Evolutionary conservation across 1,284 basidiomycete genomes (phyloP).

Genomic region (Microbotryum violaceum): DNA sequence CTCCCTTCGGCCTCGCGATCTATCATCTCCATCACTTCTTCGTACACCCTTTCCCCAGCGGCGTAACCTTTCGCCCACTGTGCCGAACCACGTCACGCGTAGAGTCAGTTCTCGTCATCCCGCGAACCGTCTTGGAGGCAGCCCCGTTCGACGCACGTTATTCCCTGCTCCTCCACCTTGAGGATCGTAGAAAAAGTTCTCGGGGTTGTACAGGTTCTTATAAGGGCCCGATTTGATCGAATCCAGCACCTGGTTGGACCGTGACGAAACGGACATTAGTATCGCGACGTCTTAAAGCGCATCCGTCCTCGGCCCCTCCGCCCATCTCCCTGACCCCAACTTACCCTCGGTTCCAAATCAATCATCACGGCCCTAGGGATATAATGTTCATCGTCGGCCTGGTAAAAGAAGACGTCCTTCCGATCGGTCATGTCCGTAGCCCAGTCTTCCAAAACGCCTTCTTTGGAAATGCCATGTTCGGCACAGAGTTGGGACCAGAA

Average conservation of each 20-base stretch:
- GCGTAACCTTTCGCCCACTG: slow-evolving; percentile 46
- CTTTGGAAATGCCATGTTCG: slow-evolving; percentile 89
- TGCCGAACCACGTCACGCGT: not conserved
- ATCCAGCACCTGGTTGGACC: slow-evolving; percentile 71
- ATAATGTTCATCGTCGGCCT: slow-evolving; percentile 99
- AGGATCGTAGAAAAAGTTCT: slow-evolving; percentile 92
- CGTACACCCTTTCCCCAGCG: slow-evolving; percentile 83
- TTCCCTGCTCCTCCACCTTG: slow-evolving; percentile 98
- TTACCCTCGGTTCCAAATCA: slow-evolving; percentile 92
- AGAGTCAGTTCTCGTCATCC: too few relatives aligned
- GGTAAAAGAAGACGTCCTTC: slow-evolving; percentile 99
- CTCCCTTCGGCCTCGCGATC: slow-evolving; percentile 97
- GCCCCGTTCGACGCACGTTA: slow-evolving; percentile 46
- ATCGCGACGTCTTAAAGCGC: not conserved
- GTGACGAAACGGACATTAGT: not conserved
- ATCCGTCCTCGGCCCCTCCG: too few relatives aligned
- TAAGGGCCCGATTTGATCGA: slow-evolving; percentile 87
- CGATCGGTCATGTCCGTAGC: slow-evolving; percentile 72
- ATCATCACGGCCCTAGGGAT: slow-evolving; percentile 94
- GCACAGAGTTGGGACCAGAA: slow-evolving; percentile 95
- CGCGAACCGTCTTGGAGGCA: too few relatives aligned
- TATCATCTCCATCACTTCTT: slow-evolving; percentile 98
- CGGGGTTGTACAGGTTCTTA: slow-evolving; percentile 92
- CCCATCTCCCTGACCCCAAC: slow-evolving; percentile 31
- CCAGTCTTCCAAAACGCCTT: slow-evolving; percentile 90